A percentile compares a stretch with the other conserved stretches of the same genome.
Conservation (phyloP, 1,284 basidiomycete species). For the Athelia sp. region DNA sequence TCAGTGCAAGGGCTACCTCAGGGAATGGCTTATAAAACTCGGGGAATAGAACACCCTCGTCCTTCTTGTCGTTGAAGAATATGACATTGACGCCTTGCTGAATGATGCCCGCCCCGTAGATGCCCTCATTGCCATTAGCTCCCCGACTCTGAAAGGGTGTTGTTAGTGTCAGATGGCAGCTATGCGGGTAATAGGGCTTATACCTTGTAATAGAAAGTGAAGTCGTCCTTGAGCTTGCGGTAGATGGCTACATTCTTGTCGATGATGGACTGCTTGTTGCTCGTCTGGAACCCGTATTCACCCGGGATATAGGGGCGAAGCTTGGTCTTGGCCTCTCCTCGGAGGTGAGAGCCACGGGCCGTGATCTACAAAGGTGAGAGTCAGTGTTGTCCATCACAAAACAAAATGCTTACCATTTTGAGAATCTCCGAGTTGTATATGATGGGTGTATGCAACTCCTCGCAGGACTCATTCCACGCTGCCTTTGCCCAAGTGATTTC, state of each 20-base stretch:
- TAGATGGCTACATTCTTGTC: not conserved
- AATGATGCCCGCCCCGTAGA: conserved; percentile 5
- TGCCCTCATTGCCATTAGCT: conserved; percentile 1
- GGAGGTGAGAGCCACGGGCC: conserved; percentile 3
- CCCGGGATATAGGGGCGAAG: not conserved
- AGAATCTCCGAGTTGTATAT: not conserved
- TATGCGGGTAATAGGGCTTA: too few relatives aligned
- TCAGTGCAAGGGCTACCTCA: conserved; percentile 1
- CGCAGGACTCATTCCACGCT: conserved; percentile 3
- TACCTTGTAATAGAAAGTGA: conserved; percentile 4
- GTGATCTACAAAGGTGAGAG: conserved; percentile 3
- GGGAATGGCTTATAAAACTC: conserved; percentile 7
- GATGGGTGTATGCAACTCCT: not conserved
- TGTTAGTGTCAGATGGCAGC: too few relatives aligned
- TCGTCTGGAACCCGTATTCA: conserved; percentile 1
- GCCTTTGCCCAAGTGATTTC: conserved; percentile 2
- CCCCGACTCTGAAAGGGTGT: too few relatives aligned
- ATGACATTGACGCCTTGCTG: conserved; percentile 4
- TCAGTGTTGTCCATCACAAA: not conserved
- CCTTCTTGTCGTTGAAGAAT: conserved; percentile 4
- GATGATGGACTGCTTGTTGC: not conserved
- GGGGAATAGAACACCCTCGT: conserved; percentile 2
- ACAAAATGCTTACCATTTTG: not conserved
- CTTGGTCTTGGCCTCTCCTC: conserved; percentile 4
- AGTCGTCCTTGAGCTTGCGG: conserved; percentile 4